Base-by-base conservation (phyloP, 768 basidiomycete species). In the Trametes punicea region DNA sequence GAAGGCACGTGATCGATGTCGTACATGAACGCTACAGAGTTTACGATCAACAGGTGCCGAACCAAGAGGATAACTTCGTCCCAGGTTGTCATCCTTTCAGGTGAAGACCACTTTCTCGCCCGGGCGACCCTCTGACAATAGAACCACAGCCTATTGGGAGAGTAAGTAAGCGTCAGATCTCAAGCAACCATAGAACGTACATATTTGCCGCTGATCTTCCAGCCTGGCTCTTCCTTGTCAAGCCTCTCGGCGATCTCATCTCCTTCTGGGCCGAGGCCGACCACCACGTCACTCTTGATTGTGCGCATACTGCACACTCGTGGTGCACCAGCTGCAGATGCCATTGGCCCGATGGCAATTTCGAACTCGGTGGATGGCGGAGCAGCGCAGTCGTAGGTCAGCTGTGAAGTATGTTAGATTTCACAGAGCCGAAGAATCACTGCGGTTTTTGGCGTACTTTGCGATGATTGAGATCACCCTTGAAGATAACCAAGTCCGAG, bases 161-260 rank as follows among this genome's bases (percentile, higher is more conserved):
- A 11, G 27, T 33, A 18, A 18, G 39, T 25, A 5, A 39, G n/a
- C 30, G 23, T 42, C 45, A 23, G 30, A 3, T 46, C 15, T 15
- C n/a, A 11, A 8, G 15, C 4, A 29, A 25, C 27, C n/a, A 51
- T 4, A 23, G 5, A 16, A 79, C 90, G 74, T 69, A 93, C 93
- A 66, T 93, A 95, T 91, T 95, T 94, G 44, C 93, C 93, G 46
- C 90, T 91, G 66, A 97, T 96, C 76, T 93, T 95, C 95, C 95
- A 98, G 46, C 95, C 95, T 16, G 88, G 84, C 67, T 97, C 93
- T 25, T 81, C 78, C 64, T 87, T 77, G 70, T 96, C 91, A n/a
- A 97, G 76, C 54, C 77, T 79, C 69, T 91, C 88, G 2, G 90
- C 91, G 33, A 83, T 72, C 41, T 75, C 74, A 61, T 91, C 88